Percentiles rank a stretch among this genome's conserved stretches.
Conservation (phyloP, 1,284 basidiomycete species). For the Sphaerobolus stellatus region DNA sequence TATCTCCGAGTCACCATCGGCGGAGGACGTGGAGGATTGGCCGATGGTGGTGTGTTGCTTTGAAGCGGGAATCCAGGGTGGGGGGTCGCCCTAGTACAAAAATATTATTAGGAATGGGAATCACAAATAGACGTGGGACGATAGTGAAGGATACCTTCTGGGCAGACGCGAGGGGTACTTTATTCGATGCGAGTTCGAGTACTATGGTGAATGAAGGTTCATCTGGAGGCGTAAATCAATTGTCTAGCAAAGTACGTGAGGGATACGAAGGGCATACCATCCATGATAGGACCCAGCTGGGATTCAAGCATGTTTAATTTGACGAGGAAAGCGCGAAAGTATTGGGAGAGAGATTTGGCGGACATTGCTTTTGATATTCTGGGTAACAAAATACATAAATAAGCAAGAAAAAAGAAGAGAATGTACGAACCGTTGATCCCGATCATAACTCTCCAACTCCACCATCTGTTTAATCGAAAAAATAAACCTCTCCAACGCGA, state of each 20-base stretch:
- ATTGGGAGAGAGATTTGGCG: constrained; percentile 62
- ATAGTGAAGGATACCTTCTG: constrained; percentile 41
- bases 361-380: constrained; percentile 74
- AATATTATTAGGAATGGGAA: not conserved
- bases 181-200: constrained; percentile 75
- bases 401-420: not conserved
- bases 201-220: constrained; percentile 82
- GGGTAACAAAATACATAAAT: constrained; percentile 3
- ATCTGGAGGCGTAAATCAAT: constrained; percentile 41
- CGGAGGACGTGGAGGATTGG: constrained; percentile 62
- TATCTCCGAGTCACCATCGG: constrained; percentile 57
- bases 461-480: constrained; percentile 75
- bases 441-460: constrained; percentile 47
- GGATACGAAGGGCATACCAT: constrained; percentile 34
- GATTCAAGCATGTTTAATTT: constrained; percentile 82
- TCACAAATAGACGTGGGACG: not conserved
- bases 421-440: constrained; percentile 40
- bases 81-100: constrained; percentile 47
- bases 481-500: constrained; percentile 78
- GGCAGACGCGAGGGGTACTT: constrained; percentile 53
- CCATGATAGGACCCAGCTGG: constrained; percentile 62
- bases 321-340: constrained; percentile 83
- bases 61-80: constrained; percentile 75
- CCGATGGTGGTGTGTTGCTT: constrained; percentile 63
- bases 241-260: not conserved